Percentiles rank a stretch among this genome's conserved stretches.
Conservation (phyloP, 2,329 filamentous ascomycete species). For the Fragosphaeria purpurea region DNA sequence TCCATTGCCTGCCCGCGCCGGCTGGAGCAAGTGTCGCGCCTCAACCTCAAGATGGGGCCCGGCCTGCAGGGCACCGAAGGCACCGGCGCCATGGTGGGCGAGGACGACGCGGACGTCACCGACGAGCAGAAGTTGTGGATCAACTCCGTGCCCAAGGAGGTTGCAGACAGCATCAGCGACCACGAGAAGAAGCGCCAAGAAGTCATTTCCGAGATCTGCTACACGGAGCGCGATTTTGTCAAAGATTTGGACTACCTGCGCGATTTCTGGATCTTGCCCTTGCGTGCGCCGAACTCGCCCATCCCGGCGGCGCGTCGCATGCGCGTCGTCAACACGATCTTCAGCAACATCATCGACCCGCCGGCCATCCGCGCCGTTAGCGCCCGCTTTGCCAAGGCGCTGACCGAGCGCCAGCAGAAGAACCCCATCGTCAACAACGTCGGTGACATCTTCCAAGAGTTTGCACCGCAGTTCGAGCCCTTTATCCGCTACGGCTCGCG, state of each 20-base stretch:
- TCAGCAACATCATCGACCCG: conserved; percentile 84
- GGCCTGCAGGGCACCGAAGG: conserved; percentile 61
- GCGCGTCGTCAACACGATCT: conserved; percentile 86
- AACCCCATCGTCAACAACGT: conserved; percentile 79
- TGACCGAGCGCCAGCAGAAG: conserved; percentile 86
- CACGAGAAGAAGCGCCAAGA: conserved; percentile 96
- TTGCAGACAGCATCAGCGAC: conserved; percentile 82
- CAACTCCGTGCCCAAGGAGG: conserved; percentile 91
- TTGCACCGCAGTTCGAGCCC: conserved; percentile 82
- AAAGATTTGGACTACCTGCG: conserved; percentile 96
- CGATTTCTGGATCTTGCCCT: conserved; percentile 95
- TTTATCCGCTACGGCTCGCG: conserved; percentile 96
- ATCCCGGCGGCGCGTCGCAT: conserved; percentile 83
- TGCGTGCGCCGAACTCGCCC: conserved; percentile 72
- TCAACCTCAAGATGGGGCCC: conserved; percentile 88
- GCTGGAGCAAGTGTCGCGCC: conserved; percentile 84
- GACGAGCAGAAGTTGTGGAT: conserved; percentile 99
- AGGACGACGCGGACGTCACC: conserved; percentile 72
- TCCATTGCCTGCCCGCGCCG: conserved; percentile 93
- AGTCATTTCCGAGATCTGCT: conserved; percentile 96
- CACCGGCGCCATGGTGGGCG: conserved; percentile 47
- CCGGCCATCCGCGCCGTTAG: conserved; percentile 81
- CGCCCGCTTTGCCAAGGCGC: conserved; percentile 72
- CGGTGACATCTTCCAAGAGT: conserved; percentile 90
- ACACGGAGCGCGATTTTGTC: conserved; percentile 96